Conservation (phyloP, 495 filamentous ascomycete genomes). For the Tetracladium setigerum region DNA sequence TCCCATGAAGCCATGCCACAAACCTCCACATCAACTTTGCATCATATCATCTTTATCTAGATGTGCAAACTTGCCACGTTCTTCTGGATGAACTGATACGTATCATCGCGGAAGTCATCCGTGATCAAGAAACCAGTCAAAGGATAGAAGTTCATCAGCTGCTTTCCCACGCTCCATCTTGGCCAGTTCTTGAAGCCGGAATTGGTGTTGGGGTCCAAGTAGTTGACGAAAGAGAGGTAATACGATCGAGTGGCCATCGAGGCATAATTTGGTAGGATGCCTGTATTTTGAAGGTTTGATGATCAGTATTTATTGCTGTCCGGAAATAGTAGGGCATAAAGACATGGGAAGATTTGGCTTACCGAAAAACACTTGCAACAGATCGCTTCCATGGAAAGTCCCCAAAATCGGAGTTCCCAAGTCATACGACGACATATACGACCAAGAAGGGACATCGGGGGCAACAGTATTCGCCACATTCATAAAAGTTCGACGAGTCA, state of each 20-base stretch:
- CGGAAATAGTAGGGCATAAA: too few relatives aligned
- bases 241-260: constrained; percentile 50
- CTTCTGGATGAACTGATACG: constrained; percentile 36
- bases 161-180: constrained; percentile 41
- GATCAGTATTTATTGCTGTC: too few relatives aligned
- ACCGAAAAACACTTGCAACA: constrained; percentile 16
- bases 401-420: constrained; percentile 62
- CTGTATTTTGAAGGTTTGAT: too few relatives aligned
- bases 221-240: constrained; percentile 58
- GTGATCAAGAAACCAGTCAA: constrained; percentile 34
- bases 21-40: too few relatives aligned
- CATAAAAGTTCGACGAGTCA: constrained; percentile 17
- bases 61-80: constrained; percentile 42
- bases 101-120: constrained; percentile 51
- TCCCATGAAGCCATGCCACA: too few relatives aligned
- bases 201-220: constrained; percentile 52
- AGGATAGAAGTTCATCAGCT: constrained; percentile 50
- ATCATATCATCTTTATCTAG: too few relatives aligned
- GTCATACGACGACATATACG: constrained; percentile 62
- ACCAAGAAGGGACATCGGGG: constrained; percentile 56
- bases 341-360: too few relatives aligned
- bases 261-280: constrained; percentile 28
- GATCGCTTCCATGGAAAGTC: constrained; percentile 63
- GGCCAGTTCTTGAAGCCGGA: constrained; percentile 47
- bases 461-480: constrained; percentile 58